phyloP scores from a whole-genome alignment of 2,329 filamentous ascomycete species.

The Diaporthe aspalathi region DNA sequence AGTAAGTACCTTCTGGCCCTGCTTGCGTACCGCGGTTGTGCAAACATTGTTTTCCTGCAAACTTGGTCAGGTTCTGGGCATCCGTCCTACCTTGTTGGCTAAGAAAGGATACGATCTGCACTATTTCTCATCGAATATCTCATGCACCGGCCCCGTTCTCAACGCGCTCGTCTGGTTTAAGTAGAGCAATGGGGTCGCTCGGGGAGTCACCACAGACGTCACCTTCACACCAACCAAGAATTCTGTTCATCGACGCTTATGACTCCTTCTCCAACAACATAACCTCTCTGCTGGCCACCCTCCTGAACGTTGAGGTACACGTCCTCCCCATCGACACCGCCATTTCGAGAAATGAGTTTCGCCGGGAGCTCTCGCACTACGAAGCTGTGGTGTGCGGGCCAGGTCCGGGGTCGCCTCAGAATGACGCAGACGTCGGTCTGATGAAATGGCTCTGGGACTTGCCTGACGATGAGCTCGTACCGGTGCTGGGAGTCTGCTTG shows the following conservation, averaged over 20 bases:
- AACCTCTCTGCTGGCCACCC: slow-evolving; percentile 79
- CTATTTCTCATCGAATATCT: neutral
- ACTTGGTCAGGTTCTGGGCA: neutral
- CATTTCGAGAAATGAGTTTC: slow-evolving; percentile 59
- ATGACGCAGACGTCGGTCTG: slow-evolving; percentile 81
- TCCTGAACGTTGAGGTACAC: slow-evolving; percentile 74
- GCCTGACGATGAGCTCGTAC: slow-evolving; percentile 68
- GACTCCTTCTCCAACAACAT: slow-evolving; percentile 99
- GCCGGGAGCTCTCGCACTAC: slow-evolving; percentile 68
- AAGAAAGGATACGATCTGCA: neutral
- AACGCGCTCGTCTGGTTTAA: neutral
- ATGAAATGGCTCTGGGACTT: slow-evolving; percentile 82
- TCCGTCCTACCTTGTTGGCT: neutral
- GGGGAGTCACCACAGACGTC: slow-evolving; percentile 21
- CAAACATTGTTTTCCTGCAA: neutral
- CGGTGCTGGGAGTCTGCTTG: slow-evolving; percentile 88
- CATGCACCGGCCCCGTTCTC: neutral
- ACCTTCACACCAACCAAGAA: slow-evolving; percentile 46
- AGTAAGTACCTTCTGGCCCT: no score
- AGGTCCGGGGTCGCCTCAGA: slow-evolving; percentile 84
- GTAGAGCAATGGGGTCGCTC: slow-evolving; percentile 32
- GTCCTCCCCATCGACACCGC: slow-evolving; percentile 78
- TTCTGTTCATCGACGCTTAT: slow-evolving; percentile 94
- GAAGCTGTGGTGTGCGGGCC: slow-evolving; percentile 91
- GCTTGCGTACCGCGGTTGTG: neutral